These are phyloP conservation scores for Picocystis sp. DNA, from an alignment of 163 green algal species.

Conservation along the genomic window DNA sequence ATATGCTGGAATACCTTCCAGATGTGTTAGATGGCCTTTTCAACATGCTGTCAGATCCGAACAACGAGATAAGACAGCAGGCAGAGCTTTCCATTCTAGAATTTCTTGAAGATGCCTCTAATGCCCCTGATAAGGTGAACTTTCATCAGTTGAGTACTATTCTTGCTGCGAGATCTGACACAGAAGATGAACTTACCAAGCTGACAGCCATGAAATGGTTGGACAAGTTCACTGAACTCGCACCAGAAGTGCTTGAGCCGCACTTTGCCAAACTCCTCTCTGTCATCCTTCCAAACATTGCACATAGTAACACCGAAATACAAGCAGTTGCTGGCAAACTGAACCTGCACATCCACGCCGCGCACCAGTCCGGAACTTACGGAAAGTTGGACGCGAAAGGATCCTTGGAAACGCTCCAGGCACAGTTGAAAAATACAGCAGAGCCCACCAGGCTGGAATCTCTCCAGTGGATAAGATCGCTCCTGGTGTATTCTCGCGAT, in stretches of 20 bases:
- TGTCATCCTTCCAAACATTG: no score
- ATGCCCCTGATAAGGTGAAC: no score
- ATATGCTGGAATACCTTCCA: slow-evolving; percentile 76
- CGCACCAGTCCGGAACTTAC: neutral
- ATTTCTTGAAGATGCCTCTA: slow-evolving; percentile 13
- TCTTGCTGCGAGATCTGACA: no score
- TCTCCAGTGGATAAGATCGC: slow-evolving; percentile 1
- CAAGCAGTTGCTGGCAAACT: neutral
- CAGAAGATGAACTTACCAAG: no score
- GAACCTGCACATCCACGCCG: neutral
- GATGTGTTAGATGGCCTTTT: slow-evolving; percentile 58
- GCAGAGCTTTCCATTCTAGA: slow-evolving; percentile 23
- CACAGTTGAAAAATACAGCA: neutral
- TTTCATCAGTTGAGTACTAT: no score
- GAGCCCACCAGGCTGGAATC: slow-evolving; percentile 3
- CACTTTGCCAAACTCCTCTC: no score
- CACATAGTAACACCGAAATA: no score
- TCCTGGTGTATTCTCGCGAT: neutral
- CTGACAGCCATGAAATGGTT: no score
- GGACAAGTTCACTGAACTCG: no score
- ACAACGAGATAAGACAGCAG: slow-evolving; percentile 26
- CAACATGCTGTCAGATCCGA: slow-evolving; percentile 29
- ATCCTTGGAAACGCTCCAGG: neutral
- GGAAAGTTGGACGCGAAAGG: neutral
- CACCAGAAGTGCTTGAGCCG: no score